Evolutionary conservation across 1,139 yeast species (phyloP).

Genomic region (Ogataea hybrid): DNA sequence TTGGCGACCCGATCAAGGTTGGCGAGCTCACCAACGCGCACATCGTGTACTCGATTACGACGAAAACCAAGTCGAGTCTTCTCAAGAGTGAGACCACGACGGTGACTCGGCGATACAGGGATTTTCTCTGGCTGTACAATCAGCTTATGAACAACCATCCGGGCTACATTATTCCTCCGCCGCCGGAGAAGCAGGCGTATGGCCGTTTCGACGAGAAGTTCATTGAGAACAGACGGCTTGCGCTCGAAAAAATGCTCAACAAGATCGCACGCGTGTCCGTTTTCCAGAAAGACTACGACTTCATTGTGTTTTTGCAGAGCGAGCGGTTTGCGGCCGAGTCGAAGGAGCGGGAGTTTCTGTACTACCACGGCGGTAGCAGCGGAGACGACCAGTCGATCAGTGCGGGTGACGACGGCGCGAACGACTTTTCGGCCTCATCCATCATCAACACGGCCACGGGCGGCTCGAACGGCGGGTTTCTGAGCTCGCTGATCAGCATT

Average conservation of each 20-base stretch:
- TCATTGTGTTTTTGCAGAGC: conserved; percentile 73
- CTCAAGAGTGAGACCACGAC: conserved; percentile 23
- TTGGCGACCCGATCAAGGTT: conserved; percentile 89
- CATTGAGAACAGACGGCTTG: conserved; percentile 79
- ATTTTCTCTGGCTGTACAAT: conserved; percentile 68
- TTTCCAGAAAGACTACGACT: conserved; percentile 71
- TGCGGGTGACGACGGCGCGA: conserved; percentile 41
- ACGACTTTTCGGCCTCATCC: conserved; percentile 30
- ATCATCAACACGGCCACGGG: conserved; percentile 36
- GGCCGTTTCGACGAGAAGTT: conserved; percentile 83
- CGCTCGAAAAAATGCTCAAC: conserved; percentile 83
- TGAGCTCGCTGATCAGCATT: conserved; percentile 59
- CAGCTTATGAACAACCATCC: conserved; percentile 86
- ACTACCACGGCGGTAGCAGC: conserved; percentile 34
- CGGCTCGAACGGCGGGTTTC: conserved; percentile 47
- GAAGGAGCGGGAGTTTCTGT: conserved; percentile 52
- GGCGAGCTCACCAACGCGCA: conserved; percentile 90
- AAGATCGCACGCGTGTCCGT: conserved; percentile 58
- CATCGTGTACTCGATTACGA: conserved; percentile 77
- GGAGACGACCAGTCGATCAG: conserved; percentile 49
- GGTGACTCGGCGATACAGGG: conserved; percentile 33
- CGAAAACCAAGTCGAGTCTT: conserved; percentile 45
- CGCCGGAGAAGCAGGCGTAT: conserved; percentile 92
- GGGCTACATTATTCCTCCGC: conserved; percentile 92
- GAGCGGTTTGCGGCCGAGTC: conserved; percentile 66